Conservation (phyloP, 192 early-diverging fungal species). For the Gonapodya sp. region DNA sequence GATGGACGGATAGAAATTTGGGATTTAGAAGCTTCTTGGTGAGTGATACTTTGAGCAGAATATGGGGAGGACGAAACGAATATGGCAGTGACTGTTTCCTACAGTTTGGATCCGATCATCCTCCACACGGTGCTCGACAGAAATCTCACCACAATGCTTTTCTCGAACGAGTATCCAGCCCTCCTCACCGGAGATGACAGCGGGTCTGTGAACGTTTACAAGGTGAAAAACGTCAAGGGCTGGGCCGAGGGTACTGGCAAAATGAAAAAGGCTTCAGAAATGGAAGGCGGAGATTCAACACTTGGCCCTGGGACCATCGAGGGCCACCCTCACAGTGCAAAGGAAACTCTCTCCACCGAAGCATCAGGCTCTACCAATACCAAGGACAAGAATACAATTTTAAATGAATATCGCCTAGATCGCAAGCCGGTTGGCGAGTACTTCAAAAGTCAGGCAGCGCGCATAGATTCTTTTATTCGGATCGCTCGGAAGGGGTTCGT, state of each 20-base stretch:
- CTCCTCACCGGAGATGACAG: constrained; percentile 50
- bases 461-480: not conserved
- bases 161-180: constrained; percentile 32
- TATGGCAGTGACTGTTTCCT: not conserved
- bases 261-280: not conserved
- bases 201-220: constrained; percentile 47
- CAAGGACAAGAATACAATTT: not conserved
- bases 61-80: constrained; percentile 10
- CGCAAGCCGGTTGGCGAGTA: too few species aligned
- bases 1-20: constrained; percentile 53
- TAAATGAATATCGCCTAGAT: too few species aligned
- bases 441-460: not conserved
- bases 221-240: constrained; percentile 12
- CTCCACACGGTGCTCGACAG: constrained; percentile 47
- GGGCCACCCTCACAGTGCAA: too few species aligned
- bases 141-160: constrained; percentile 38
- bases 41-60: constrained; percentile 20
- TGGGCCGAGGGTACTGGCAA: not conserved
- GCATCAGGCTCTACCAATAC: not conserved
- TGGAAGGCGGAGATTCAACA: not conserved
- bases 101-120: constrained; percentile 45
- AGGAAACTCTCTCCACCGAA: too few species aligned
- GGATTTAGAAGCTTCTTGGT: constrained; percentile 47
- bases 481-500: not conserved
- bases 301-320: too few species aligned